These are phyloP conservation scores for Ogataea chonburiensis DNA, from an alignment of 805 yeast species.

Conservation along the genomic window DNA sequence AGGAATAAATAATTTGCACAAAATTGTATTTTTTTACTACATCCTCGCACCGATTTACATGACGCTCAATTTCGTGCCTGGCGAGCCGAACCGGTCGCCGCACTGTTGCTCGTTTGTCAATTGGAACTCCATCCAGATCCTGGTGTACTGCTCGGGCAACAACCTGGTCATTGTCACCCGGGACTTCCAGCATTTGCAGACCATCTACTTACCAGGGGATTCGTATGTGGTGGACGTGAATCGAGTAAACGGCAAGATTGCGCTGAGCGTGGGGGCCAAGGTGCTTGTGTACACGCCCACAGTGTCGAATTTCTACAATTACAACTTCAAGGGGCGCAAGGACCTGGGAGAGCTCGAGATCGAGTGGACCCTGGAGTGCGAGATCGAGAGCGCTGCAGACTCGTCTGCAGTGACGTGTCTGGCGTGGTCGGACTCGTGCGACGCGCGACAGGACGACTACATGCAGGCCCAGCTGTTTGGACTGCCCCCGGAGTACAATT, in stretches of 20 bases:
- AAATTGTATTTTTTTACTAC: background rate
- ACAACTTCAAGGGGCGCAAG: conserved; percentile 35
- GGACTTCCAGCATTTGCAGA: conserved; percentile 60
- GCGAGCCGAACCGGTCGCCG: conserved; percentile 66
- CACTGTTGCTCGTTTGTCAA: conserved; percentile 55
- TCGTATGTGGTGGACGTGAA: conserved; percentile 67
- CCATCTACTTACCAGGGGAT: conserved; percentile 67
- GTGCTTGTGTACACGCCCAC: conserved; percentile 56
- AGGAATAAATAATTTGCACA: background rate
- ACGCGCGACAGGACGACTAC: conserved; percentile 27
- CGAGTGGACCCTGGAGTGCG: conserved; percentile 33
- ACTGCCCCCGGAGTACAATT: conserved; percentile 35
- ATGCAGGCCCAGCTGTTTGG: conserved; percentile 30
- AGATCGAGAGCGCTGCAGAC: conserved; percentile 25
- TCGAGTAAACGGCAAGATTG: conserved; percentile 56
- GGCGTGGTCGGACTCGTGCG: conserved; percentile 38
- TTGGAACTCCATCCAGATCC: conserved; percentile 65
- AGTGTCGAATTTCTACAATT: conserved; percentile 43
- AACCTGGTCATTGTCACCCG: conserved; percentile 67
- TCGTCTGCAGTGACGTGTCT: conserved; percentile 29
- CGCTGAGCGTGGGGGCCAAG: conserved; percentile 47
- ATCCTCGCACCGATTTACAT: conserved; percentile 31
- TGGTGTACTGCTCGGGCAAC: conserved; percentile 85
- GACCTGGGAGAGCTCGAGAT: conserved; percentile 32
- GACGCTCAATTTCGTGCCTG: conserved; percentile 77